Evolutionary conservation across 2,329 filamentous ascomycete species (phyloP).

Genomic region (Aspergillus fijiensis): DNA sequence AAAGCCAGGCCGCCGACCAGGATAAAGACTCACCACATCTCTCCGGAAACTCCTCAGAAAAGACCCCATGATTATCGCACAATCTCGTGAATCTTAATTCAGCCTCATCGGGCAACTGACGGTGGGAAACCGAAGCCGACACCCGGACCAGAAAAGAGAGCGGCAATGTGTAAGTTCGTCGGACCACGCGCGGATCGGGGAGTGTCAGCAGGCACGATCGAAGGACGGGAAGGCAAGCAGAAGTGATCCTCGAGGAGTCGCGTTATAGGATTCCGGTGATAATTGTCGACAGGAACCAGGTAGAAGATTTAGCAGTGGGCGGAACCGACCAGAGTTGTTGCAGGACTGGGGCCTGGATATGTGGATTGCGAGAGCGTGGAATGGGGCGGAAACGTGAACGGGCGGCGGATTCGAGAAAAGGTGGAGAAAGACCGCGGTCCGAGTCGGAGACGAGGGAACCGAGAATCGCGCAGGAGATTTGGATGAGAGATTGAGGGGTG

Average conservation of each 20-base stretch:
- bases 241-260: background rate
- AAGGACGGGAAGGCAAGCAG: slow-evolving; percentile 3
- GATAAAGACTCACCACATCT: slow-evolving; percentile 35
- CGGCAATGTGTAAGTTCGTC: slow-evolving; percentile 12
- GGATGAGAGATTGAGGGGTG: too few relatives aligned
- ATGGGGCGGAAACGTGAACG: slow-evolving; percentile 22
- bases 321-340: slow-evolving; percentile 13
- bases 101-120: slow-evolving; percentile 30
- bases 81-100: slow-evolving; percentile 21
- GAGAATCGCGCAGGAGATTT: background rate
- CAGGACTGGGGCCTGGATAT: slow-evolving; percentile 5
- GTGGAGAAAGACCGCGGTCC: slow-evolving; percentile 9
- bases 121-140: slow-evolving; percentile 18
- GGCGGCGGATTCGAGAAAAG: slow-evolving; percentile 19
- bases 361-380: slow-evolving; percentile 19
- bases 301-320: slow-evolving; percentile 8
- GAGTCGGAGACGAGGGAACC: background rate
- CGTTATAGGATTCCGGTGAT: background rate
- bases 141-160: slow-evolving; percentile 16
- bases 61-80: slow-evolving; percentile 40
- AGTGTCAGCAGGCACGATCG: slow-evolving; percentile 13
- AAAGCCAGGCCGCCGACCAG: slow-evolving; percentile 12
- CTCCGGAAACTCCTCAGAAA: slow-evolving; percentile 42
- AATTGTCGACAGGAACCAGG: slow-evolving; percentile 6
- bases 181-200: slow-evolving; percentile 10